Evolutionary conservation across 805 yeast species (phyloP).

Genomic region (Ogataea saltuana): DNA sequence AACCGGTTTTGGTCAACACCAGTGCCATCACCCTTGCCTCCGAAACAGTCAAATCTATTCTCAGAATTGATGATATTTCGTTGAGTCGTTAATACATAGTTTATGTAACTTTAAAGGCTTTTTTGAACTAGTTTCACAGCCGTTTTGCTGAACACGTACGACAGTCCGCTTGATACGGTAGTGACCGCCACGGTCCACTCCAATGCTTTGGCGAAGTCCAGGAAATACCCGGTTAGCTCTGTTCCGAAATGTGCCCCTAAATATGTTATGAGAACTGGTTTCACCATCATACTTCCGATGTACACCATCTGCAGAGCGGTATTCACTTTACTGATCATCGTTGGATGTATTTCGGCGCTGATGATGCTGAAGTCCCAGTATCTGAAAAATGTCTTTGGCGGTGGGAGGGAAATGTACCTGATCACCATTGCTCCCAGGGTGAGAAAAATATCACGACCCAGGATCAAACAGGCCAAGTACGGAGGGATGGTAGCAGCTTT

Average conservation of each 20-base stretch:
- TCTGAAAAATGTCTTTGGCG: conserved; percentile 69
- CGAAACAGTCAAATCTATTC: conserved; percentile 92
- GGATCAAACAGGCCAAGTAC: conserved; percentile 63
- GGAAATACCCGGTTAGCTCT: conserved; percentile 27
- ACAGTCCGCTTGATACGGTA: conserved; percentile 74
- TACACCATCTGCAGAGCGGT: conserved; percentile 93
- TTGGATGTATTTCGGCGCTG: conserved; percentile 87
- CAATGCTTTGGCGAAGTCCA: conserved; percentile 30
- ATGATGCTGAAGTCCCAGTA: conserved; percentile 80
- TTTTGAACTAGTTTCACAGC: conserved; percentile 51
- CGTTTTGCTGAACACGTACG: conserved; percentile 67
- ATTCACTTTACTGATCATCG: conserved; percentile 80
- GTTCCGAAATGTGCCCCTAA: conserved; percentile 33
- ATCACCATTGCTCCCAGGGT: conserved; percentile 71
- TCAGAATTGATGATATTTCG: conserved; percentile 96
- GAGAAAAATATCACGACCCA: conserved; percentile 81
- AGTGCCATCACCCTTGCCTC: conserved; percentile 94
- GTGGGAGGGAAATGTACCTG: conserved; percentile 71
- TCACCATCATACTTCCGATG: conserved; percentile 61
- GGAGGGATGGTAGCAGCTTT: conserved; percentile 69
- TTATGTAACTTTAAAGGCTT: background rate
- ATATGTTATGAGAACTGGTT: conserved; percentile 48
- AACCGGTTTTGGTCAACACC: conserved; percentile 92
- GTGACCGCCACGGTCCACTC: conserved; percentile 66
- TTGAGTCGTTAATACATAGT: conserved; percentile 62